These are phyloP conservation scores for Xylaria palmicola DNA, from an alignment of 495 filamentous ascomycete genomes.

Conservation along the genomic window DNA sequence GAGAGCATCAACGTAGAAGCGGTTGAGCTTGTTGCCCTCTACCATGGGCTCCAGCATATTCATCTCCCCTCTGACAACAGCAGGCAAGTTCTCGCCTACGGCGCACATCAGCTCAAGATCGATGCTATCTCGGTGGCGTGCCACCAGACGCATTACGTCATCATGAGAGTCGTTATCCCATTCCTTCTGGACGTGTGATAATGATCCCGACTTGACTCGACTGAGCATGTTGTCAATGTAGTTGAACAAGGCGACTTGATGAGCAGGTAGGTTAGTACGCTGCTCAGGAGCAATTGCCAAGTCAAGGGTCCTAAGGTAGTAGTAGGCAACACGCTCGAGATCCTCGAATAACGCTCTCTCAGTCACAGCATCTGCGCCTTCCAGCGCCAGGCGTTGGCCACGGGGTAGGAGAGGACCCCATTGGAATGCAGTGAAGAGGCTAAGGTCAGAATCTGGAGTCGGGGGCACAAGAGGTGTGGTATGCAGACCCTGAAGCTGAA, in stretches of 20 bases:
- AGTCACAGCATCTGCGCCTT: background rate
- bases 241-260: background rate
- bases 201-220: background rate
- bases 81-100: background rate
- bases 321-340: conserved; percentile 29
- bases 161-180: conserved; percentile 6
- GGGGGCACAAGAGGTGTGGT: background rate
- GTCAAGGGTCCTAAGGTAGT: conserved; percentile 23
- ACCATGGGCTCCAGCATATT: conserved; percentile 1
- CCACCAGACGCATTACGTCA: too few relatives aligned
- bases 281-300: background rate
- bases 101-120: conserved; percentile 2
- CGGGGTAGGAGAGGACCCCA: conserved; percentile 6
- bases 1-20: conserved; percentile 36
- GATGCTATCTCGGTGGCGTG: too few relatives aligned
- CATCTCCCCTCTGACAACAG: background rate
- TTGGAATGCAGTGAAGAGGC: background rate
- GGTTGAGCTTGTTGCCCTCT: conserved; percentile 35
- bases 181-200: background rate
- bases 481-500: background rate
- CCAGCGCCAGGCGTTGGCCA: background rate
- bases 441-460: background rate
- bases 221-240: background rate
- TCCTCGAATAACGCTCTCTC: conserved; percentile 12
- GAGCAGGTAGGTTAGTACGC: background rate